Base-by-base conservation (phyloP, 2,329 filamentous ascomycete species). In the Beauveria medogensis region DNA sequence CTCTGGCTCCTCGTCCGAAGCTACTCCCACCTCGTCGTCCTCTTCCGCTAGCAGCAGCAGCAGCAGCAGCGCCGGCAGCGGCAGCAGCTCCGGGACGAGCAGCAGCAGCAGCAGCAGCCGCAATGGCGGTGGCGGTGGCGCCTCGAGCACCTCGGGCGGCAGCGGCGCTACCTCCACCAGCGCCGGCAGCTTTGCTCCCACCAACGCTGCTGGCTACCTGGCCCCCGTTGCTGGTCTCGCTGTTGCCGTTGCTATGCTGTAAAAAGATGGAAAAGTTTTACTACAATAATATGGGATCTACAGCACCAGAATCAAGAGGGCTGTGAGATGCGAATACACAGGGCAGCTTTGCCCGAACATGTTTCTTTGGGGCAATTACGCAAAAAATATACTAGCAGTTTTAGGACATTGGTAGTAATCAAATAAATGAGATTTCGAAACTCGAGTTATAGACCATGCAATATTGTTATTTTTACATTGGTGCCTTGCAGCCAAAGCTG, bases 241-340 rank as follows among this genome's bases (percentile, higher is more conserved):
- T 10, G 61, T 52, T 24, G 61, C 57, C 24, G 47, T 63, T 48
- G 61, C 61, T 20, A 24, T 63, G 61, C 53, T 63, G 37, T 63
- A 60, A 57, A 40, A 3, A 37, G 40, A 6, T 14, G 26, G 2
- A 18, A 8, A 51, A 61, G 47, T 18, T 20, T 37, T 40, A 28
- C 3, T 50, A 55, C 10, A 55, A 41, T 55, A 60, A 60, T 40
- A 22, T 28, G 22, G 56, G 41, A 44, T 54, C 40, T 53, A n/a
- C 50, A 54, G 50, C 20, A 20, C 57, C 41, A 5, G 10, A 7
- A 46, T 8, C 6, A 30, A 43, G 5, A 16, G 46, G 22, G 46
- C 46, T 58, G 55, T 51, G 51, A 9, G 55, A 57, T 57, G 44
- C 44, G 43, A 16, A 48, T n/a, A 40, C 14, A 52, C 26, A 5